Conservation (phyloP, 768 basidiomycete genomes). For the Lentinula edodes region DNA sequence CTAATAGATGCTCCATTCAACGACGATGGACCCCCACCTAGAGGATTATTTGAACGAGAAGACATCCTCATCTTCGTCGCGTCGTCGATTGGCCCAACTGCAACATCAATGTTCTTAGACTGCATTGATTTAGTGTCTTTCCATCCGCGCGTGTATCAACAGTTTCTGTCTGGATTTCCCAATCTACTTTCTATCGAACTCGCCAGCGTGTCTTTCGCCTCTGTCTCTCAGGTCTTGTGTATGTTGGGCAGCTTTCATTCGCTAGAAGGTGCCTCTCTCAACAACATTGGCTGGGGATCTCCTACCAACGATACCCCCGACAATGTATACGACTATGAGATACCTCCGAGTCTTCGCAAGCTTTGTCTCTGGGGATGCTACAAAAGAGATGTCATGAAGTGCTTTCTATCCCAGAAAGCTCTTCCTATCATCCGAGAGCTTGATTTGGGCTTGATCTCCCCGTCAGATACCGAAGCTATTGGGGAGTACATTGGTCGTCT, state of each 20-base stretch:
- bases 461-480: slow-evolving; percentile 6
- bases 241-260: neutral
- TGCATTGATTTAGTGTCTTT: neutral
- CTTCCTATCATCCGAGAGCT: slow-evolving; percentile 3
- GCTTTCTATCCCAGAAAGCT: slow-evolving; percentile 1
- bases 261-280: neutral
- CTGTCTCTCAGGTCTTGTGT: neutral
- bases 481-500: slow-evolving; percentile 2
- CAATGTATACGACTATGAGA: neutral
- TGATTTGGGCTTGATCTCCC: slow-evolving; percentile 5
- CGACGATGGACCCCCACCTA: too few relatives aligned
- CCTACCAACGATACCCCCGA: neutral
- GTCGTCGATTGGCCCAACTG: neutral
- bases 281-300: neutral
- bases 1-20: neutral
- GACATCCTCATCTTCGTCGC: neutral
- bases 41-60: neutral
- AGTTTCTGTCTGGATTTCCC: neutral
- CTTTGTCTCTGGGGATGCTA: slow-evolving; percentile 1
- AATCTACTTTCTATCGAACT: neutral
- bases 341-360: neutral
- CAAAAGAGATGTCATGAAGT: slow-evolving; percentile 8
- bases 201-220: neutral
- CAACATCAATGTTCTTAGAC: neutral
- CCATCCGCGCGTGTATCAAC: neutral